phyloP scores from a whole-genome alignment of 805 yeast species.

The Saturnispora ahearnii region DNA sequence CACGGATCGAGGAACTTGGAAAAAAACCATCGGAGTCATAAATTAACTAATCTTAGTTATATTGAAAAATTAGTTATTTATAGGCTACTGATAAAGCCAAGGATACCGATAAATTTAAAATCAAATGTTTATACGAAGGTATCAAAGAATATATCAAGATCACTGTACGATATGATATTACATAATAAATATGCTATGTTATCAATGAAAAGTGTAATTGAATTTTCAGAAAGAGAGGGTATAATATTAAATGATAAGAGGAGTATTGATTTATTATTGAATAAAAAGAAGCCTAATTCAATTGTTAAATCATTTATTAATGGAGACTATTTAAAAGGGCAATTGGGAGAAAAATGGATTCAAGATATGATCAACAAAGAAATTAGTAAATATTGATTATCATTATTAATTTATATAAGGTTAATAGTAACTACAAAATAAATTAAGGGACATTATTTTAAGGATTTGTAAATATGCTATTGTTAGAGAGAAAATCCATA shows the following conservation, averaged over 20 bases:
- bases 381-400: neutral
- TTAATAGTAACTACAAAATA: neutral
- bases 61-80: constrained; percentile 52
- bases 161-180: constrained; percentile 35
- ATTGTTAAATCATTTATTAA: constrained; percentile 7
- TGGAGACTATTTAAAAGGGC: constrained; percentile 2
- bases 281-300: neutral
- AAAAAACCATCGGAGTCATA: neutral
- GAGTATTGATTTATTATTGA: constrained; percentile 7
- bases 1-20: neutral
- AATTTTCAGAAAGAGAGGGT: constrained; percentile 24
- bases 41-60: constrained; percentile 5
- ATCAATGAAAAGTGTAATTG: constrained; percentile 23
- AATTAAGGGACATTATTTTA: neutral
- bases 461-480: neutral
- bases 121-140: constrained; percentile 40
- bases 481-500: neutral
- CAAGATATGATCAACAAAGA: constrained; percentile 1
- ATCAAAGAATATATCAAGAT: constrained; percentile 55
- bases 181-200: constrained; percentile 13
- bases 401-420: neutral
- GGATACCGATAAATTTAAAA: constrained; percentile 29
- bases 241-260: constrained; percentile 10
- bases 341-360: constrained; percentile 1
- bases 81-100: constrained; percentile 41